Evolutionary conservation across 306 rosid species (phyloP).

Genomic region (Alnus glutinosa): DNA sequence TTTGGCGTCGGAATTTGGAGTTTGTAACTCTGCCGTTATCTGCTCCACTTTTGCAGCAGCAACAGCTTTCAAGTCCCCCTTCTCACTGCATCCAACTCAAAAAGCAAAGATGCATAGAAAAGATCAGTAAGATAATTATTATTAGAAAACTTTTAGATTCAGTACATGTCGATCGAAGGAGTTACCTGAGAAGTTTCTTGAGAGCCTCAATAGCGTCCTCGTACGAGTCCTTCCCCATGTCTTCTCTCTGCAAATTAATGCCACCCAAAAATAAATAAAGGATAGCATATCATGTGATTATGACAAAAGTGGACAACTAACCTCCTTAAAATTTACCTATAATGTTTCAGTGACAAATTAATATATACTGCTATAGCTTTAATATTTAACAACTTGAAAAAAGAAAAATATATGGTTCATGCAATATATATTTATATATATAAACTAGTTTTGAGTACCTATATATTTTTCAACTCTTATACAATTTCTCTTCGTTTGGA

Average conservation of each 20-base stretch:
- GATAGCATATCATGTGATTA: background rate
- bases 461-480: background rate
- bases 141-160: background rate
- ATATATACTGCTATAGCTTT: no score
- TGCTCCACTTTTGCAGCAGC: slow-evolving; percentile 82
- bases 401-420: no score
- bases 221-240: slow-evolving; percentile 77
- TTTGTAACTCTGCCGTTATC: slow-evolving; percentile 64
- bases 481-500: background rate
- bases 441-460: background rate
- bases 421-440: no score
- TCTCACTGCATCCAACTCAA: slow-evolving; percentile 53
- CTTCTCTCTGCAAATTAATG: slow-evolving; percentile 49
- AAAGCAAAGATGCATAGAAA: background rate
- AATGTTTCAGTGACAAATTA: no score
- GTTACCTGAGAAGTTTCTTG: slow-evolving; percentile 75
- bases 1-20: slow-evolving; percentile 34
- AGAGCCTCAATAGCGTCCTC: slow-evolving; percentile 87
- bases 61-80: slow-evolving; percentile 53
- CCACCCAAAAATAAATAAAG: background rate
- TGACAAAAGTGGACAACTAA: background rate
- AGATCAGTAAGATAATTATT: no score
- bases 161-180: background rate
- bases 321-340: no score
- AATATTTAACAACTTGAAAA: no score